phyloP scores from a whole-genome alignment of 495 filamentous ascomycete genomes.

The Ascobolus immersus region DNA sequence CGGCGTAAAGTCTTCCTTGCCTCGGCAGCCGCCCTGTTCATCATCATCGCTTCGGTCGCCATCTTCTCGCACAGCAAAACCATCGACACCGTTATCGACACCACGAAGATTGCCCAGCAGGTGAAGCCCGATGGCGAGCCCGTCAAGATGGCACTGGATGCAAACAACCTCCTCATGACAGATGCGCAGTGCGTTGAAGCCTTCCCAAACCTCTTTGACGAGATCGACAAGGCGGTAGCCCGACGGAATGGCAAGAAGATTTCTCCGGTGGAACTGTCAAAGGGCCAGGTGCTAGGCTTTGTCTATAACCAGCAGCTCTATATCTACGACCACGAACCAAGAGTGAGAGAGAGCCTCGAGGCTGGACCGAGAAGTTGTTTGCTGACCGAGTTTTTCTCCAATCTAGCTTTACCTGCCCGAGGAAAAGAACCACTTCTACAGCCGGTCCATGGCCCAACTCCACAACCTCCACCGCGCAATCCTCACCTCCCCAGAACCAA shows the following conservation, averaged over 20 bases:
- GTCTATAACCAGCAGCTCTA: too few species aligned
- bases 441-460: conserved; percentile 22
- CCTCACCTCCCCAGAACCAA: conserved; percentile 22
- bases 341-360: too few species aligned
- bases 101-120: too few species aligned
- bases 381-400: conserved; percentile 8
- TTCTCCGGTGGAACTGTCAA: conserved; percentile 16
- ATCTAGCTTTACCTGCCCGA: conserved; percentile 17
- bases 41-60: too few species aligned
- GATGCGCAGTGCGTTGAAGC: conserved; percentile 10
- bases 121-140: too few species aligned
- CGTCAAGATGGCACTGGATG: conserved; percentile 10
- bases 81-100: too few species aligned
- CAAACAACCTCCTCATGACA: conserved; percentile 10
- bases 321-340: too few species aligned
- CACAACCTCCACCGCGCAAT: conserved; percentile 23
- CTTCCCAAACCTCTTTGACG: conserved; percentile 14
- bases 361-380: conserved; percentile 17
- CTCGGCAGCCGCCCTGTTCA: too few species aligned
- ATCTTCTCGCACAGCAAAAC: too few species aligned
- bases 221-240: conserved; percentile 10
- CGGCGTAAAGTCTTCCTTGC: too few species aligned
- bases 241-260: conserved; percentile 14
- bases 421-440: conserved; percentile 20
- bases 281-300: too few species aligned